Percentiles rank a stretch among this genome's conserved stretches.
Evolutionary conservation across 495 filamentous ascomycete genomes (phyloP).

Genomic region (Aspergillus olivimuriae): DNA sequence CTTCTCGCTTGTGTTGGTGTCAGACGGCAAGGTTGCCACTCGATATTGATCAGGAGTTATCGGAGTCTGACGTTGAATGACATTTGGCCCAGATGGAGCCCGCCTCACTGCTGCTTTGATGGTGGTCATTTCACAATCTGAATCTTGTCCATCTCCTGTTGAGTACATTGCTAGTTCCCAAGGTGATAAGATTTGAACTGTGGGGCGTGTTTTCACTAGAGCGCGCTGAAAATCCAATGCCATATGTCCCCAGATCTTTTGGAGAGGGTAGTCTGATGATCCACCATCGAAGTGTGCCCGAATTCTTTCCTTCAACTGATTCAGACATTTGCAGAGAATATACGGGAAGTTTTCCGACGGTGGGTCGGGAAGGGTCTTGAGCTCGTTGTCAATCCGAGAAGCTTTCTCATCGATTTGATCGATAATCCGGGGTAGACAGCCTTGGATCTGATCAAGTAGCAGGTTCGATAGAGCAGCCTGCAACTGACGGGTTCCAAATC

Average conservation of each 20-base stretch:
- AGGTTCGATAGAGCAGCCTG: slow-evolving; percentile 47
- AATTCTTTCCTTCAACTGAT: slow-evolving; percentile 25
- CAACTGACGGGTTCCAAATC: slow-evolving; percentile 53
- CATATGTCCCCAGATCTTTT: slow-evolving; percentile 31
- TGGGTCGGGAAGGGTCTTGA: slow-evolving; percentile 49
- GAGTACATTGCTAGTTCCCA: neutral
- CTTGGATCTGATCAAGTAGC: slow-evolving; percentile 51
- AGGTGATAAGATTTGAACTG: slow-evolving; percentile 17
- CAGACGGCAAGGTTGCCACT: too few relatives aligned
- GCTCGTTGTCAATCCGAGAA: slow-evolving; percentile 35
- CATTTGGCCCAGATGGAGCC: slow-evolving; percentile 12
- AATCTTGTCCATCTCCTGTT: slow-evolving; percentile 12
- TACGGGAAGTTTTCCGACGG: slow-evolving; percentile 35
- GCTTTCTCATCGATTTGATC: slow-evolving; percentile 48
- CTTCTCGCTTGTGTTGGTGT: too few relatives aligned
- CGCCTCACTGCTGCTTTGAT: slow-evolving; percentile 13
- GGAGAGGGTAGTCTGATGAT: slow-evolving; percentile 22
- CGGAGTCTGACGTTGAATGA: too few relatives aligned
- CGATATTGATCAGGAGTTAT: too few relatives aligned
- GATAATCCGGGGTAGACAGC: slow-evolving; percentile 54
- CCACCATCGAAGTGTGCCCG: slow-evolving; percentile 31
- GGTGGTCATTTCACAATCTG: slow-evolving; percentile 23
- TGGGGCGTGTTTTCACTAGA: slow-evolving; percentile 28
- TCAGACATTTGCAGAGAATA: slow-evolving; percentile 30
- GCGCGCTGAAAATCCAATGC: slow-evolving; percentile 31